Evolutionary conservation across 2,329 filamentous ascomycete species (phyloP).

Genomic region (Sclerotinia spermophila): DNA sequence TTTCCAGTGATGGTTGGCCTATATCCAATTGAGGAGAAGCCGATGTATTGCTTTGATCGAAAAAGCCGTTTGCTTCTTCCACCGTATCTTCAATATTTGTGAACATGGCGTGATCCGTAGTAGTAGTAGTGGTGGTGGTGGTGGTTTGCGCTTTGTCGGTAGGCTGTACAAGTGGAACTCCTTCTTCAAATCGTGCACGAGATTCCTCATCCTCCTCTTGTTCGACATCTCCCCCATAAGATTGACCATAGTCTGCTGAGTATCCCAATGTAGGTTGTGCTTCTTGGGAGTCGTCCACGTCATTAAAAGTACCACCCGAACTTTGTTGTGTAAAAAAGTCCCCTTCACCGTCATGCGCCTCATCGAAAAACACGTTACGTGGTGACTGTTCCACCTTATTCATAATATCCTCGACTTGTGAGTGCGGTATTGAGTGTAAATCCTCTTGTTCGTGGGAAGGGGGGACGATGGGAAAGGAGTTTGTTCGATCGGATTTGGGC

Average conservation of each 20-base stretch:
- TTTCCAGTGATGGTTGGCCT: constrained; percentile 45
- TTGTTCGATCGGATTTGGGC: constrained; percentile 54
- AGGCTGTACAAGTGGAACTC: constrained; percentile 57
- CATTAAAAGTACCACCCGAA: constrained; percentile 29
- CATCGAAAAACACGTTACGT: constrained; percentile 33
- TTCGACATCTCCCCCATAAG: constrained; percentile 29
- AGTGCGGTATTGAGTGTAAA: constrained; percentile 42
- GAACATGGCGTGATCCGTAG: constrained; percentile 35
- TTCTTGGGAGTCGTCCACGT: constrained; percentile 4
- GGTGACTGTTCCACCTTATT: constrained; percentile 46
- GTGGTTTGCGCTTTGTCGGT: constrained; percentile 10
- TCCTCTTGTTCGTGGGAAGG: constrained; percentile 38
- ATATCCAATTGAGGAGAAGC: constrained; percentile 27
- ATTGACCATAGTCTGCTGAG: constrained; percentile 23
- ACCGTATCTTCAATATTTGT: constrained; percentile 34
- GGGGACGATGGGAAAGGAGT: constrained; percentile 60
- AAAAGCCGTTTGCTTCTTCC: constrained; percentile 55
- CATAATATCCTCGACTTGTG: constrained; percentile 52
- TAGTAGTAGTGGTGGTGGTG: neutral
- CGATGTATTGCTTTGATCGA: constrained; percentile 40
- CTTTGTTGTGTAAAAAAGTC: constrained; percentile 45
- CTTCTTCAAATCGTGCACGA: constrained; percentile 63
- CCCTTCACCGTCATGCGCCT: constrained; percentile 44
- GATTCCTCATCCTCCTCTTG: constrained; percentile 46
- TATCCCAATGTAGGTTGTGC: constrained; percentile 8